A percentile compares a stretch with the other conserved stretches of the same genome.
Evolutionary conservation across 164 flowering plant genomes (phyloP).

Genomic region (Piper betle): DNA sequence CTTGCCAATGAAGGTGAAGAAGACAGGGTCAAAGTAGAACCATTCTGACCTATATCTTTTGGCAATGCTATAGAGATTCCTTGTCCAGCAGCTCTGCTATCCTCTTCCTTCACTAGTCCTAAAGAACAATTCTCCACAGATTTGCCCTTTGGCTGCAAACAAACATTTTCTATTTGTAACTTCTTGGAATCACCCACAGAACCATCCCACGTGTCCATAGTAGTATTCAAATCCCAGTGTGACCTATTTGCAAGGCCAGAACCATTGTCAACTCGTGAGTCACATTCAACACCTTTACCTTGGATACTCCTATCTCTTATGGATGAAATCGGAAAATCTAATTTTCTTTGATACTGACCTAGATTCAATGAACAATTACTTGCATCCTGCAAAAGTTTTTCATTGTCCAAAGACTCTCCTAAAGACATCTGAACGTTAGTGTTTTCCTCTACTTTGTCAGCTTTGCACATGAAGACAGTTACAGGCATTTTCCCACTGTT

Average conservation of each 20-base stretch:
- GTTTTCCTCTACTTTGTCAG: no score
- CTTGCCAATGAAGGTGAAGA: background rate
- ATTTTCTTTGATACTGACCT: slow-evolving; percentile 4
- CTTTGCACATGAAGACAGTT: no score
- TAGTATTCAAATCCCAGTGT: slow-evolving; percentile 63
- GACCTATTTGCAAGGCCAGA: slow-evolving; percentile 26
- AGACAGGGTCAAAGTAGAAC: background rate
- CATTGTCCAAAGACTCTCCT: background rate
- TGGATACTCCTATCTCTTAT: slow-evolving; percentile 9
- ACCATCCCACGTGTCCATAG: slow-evolving; percentile 59
- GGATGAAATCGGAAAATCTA: background rate
- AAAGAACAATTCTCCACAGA: background rate
- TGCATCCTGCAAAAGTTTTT: slow-evolving; percentile 5
- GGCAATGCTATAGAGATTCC: background rate
- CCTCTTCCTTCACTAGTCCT: background rate
- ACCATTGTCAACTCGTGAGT: slow-evolving; percentile 2
- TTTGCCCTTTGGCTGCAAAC: background rate
- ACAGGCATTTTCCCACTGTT: no score
- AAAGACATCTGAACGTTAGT: no score
- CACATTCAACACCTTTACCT: background rate
- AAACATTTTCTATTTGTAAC: background rate
- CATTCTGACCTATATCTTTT: background rate
- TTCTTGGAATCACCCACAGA: slow-evolving; percentile 11
- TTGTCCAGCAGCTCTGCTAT: background rate
- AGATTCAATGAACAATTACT: slow-evolving; percentile 19